A percentile compares a stretch with the other conserved stretches of the same genome.
Conservation (phyloP, 140 eudicot species). For the Stevia rebaudiana region DNA sequence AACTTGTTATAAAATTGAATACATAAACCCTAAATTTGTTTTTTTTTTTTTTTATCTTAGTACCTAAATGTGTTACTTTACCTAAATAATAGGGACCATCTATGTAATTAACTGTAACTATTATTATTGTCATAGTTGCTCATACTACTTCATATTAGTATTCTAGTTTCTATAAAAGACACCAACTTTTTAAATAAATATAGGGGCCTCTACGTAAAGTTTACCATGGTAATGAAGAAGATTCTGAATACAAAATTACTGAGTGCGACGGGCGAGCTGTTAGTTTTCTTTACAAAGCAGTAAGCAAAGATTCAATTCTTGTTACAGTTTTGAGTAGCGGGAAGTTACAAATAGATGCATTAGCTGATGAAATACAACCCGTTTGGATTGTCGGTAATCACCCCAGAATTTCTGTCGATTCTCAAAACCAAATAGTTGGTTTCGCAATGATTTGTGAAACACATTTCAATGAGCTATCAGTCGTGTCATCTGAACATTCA, state of each 20-base stretch:
- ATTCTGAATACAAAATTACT: slow-evolving; percentile 34
- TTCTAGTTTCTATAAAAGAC: not conserved
- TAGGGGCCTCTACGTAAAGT: slow-evolving; percentile 89
- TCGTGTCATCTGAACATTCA: slow-evolving; percentile 54
- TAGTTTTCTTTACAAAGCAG: slow-evolving; percentile 65
- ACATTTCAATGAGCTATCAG: slow-evolving; percentile 28
- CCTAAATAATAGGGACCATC: too few species aligned
- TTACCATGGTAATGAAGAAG: slow-evolving; percentile 41
- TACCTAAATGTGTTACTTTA: too few species aligned
- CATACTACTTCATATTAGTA: not conserved
- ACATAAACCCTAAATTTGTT: too few species aligned
- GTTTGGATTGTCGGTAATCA: slow-evolving; percentile 64
- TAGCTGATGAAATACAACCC: slow-evolving; percentile 93
- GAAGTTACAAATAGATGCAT: slow-evolving; percentile 84
- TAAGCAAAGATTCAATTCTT: slow-evolving; percentile 81
- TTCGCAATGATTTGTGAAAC: slow-evolving; percentile 95
- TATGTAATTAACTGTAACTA: too few species aligned
- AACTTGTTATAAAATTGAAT: too few species aligned
- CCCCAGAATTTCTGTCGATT: slow-evolving; percentile 68
- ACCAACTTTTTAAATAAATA: not conserved
- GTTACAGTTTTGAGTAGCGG: slow-evolving; percentile 89
- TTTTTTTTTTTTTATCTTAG: too few species aligned
- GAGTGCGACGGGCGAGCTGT: slow-evolving; percentile 83
- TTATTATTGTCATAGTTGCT: slow-evolving; percentile 5
- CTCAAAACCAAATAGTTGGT: slow-evolving; percentile 53